Evolutionary conservation across 257 asterid species (phyloP).

Genomic region (Verbena officinalis): DNA sequence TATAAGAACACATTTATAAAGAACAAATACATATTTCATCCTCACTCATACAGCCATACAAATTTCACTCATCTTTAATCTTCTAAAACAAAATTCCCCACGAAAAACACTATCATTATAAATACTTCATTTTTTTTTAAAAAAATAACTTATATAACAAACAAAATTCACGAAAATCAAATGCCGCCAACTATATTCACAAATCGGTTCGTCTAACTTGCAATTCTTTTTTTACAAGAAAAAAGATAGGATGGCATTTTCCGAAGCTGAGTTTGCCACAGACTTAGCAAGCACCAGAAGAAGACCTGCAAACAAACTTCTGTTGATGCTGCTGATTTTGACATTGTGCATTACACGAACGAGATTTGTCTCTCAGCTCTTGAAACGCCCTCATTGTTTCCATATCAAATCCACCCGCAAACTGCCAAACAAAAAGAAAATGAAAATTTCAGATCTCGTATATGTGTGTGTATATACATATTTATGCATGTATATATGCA

Average conservation of each 20-base stretch:
- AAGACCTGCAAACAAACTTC: constrained; percentile 47
- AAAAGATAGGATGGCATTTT: constrained; percentile 31
- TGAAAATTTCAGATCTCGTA: too few relatives aligned
- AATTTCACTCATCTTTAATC: too few relatives aligned
- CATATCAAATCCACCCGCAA: constrained; percentile 85
- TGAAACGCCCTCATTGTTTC: constrained; percentile 73
- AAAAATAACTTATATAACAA: constrained; percentile 23
- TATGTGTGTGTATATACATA: too few relatives aligned
- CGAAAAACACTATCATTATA: neutral
- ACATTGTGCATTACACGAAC: constrained; percentile 39
- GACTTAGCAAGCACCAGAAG: constrained; percentile 46
- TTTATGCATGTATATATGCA: too few relatives aligned
- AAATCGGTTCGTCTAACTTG: constrained; percentile 17
- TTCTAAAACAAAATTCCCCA: constrained; percentile 11
- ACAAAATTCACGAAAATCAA: constrained; percentile 21
- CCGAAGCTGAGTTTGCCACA: constrained; percentile 64
- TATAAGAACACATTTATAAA: too few relatives aligned
- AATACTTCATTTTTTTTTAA: constrained; percentile 3
- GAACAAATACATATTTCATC: too few relatives aligned
- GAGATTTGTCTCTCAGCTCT: constrained; percentile 67
- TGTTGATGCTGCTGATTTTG: constrained; percentile 63
- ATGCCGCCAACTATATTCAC: constrained; percentile 33
- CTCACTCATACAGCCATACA: too few relatives aligned
- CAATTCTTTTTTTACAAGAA: constrained; percentile 42
- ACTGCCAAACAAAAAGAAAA: constrained; percentile 39